These are phyloP conservation scores for Wickerhamiella sergipiensis DNA, from an alignment of 805 yeast species.

Conservation along the genomic window DNA sequence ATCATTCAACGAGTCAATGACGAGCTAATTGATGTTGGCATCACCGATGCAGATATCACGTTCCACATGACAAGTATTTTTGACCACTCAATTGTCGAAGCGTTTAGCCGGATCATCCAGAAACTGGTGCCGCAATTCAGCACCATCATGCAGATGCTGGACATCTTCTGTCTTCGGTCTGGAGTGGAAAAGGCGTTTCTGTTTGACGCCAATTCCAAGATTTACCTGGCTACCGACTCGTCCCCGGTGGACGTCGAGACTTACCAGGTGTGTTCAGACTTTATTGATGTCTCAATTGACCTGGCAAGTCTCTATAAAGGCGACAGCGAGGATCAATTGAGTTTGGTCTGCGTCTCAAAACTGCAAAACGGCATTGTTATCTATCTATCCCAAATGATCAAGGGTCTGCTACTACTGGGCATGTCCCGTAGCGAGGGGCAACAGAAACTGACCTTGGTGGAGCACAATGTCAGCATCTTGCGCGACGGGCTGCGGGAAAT, in stretches of 20 bases:
- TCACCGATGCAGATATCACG: constrained; percentile 81
- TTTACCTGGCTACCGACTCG: constrained; percentile 91
- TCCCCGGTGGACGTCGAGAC: constrained; percentile 91
- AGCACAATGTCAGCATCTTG: constrained; percentile 75
- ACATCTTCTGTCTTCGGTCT: constrained; percentile 75
- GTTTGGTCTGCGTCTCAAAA: constrained; percentile 29
- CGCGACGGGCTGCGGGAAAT: constrained; percentile 41
- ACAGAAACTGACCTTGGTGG: constrained; percentile 51
- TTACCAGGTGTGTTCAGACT: constrained; percentile 94
- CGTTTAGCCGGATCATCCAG: constrained; percentile 85
- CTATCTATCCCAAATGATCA: constrained; percentile 79
- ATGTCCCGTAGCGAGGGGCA: constrained; percentile 56
- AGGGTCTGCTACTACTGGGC: constrained; percentile 85
- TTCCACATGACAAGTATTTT: constrained; percentile 88
- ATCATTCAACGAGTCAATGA: constrained; percentile 94
- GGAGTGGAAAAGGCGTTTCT: constrained; percentile 86
- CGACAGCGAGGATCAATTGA: constrained; percentile 5
- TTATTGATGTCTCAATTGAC: constrained; percentile 87
- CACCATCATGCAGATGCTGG: constrained; percentile 74
- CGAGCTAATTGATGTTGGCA: constrained; percentile 75
- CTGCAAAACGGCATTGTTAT: constrained; percentile 74
- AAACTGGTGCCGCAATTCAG: constrained; percentile 82
- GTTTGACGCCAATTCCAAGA: constrained; percentile 83
- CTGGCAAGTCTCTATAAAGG: constrained; percentile 36
- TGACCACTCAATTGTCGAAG: constrained; percentile 92